phyloP scores from a whole-genome alignment of 306 rosid species.

The Cyamopsis tetragonoloba region DNA sequence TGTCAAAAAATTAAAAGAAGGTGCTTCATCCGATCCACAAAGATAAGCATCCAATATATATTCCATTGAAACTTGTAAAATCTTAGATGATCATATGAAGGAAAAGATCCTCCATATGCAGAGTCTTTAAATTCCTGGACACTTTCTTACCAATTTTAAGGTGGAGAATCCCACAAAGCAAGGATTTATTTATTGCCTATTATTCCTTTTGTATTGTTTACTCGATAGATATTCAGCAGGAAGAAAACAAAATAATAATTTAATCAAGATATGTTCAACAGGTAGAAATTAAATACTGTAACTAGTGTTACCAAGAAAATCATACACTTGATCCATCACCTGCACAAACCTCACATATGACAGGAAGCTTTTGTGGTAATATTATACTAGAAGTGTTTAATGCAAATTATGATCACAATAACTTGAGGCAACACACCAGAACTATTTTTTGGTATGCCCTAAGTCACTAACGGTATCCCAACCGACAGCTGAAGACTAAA shows the following conservation, averaged over 20 bases:
- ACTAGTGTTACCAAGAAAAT: no score
- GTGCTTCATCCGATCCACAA: background rate
- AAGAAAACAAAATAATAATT: background rate
- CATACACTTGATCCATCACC: no score
- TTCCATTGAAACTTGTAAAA: background rate
- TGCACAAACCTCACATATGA: no score
- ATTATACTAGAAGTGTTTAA: no score
- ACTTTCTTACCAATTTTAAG: background rate
- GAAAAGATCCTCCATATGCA: background rate
- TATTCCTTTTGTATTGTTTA: background rate
- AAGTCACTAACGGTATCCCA: no score
- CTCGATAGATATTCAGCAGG: background rate
- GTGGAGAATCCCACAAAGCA: background rate
- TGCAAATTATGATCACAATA: no score
- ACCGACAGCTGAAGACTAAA: no score
- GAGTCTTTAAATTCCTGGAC: background rate
- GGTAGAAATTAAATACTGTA: background rate
- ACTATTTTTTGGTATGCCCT: no score
- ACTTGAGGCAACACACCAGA: no score
- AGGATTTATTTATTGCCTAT: background rate
- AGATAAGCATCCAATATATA: background rate
- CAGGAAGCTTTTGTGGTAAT: no score
- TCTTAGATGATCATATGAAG: background rate
- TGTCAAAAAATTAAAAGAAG: background rate
- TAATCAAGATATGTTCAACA: background rate